Evolutionary conservation across 495 filamentous ascomycete genomes (phyloP), one percentile per base, ranked within the genome.

Genomic region (Hypoxylon cercidicola): DNA sequence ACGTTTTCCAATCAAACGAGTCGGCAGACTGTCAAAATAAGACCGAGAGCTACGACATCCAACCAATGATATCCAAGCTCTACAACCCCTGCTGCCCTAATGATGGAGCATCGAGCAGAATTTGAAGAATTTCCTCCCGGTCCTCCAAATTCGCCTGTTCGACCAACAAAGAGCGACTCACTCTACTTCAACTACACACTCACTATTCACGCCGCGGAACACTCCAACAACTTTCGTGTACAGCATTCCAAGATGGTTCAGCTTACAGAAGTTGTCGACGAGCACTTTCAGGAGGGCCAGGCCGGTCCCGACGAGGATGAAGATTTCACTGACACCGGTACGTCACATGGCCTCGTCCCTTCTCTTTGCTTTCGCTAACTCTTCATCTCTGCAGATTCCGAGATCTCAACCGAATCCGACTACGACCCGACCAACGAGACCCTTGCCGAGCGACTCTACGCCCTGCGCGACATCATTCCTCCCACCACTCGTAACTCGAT

Each of bases 201-300:
- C 30, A 8, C 5, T 7, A 8, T 32, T 10, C 30, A 32, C 30
- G 30, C 30, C 5, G 10, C 8, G 1, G 30, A 32, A 32, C 30
- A 7, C 30, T 11, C 7, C 30, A 32, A 44, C 18, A 44, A 2
- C 41, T 20, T 44, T 44, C 3, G 20, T 2, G 1, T 28, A 2
- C 41, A 53, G 23, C n/a, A 23, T 35, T 53, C 45, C 51, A 71
- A 43, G 15, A 99, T 99, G 95, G 95, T 99, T 75, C 90, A 96
- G 79, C 91, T 99, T 66, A 89, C 88, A 67, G 96, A 97, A 80
- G 93, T 99, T 73, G 88, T 93, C 63, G 95, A 99, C 75, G 93
- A 96, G 81, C 92, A 95, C 77, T 97, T 97, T 83, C 80, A 87
- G 73, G 77, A 88, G 69, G 90, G 91, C 77, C 88, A 90, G 66